Conservation (phyloP, 2,329 filamentous ascomycete species). For the Penicillium sp. region DNA sequence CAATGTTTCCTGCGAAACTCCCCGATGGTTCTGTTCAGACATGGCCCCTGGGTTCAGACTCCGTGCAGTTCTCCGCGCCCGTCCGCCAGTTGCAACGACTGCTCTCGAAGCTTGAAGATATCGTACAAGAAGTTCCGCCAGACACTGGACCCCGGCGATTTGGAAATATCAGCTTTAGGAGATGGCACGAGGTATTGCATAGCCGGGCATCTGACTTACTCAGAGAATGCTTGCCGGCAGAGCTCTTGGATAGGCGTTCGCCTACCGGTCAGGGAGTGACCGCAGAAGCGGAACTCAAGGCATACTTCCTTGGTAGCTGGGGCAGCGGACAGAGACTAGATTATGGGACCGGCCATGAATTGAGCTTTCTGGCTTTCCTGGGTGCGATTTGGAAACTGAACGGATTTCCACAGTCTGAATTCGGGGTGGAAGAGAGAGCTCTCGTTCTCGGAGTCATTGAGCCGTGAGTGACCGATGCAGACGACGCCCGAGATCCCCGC, state of each 20-base stretch:
- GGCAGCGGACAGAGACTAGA: conserved; percentile 88
- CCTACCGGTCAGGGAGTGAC: conserved; percentile 42
- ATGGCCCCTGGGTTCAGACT: conserved; percentile 53
- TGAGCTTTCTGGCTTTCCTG: conserved; percentile 92
- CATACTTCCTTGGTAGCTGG: conserved; percentile 83
- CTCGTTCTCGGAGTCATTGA: conserved; percentile 84
- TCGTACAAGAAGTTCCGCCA: conserved; percentile 79
- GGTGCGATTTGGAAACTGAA: conserved; percentile 89
- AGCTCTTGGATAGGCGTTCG: conserved; percentile 46
- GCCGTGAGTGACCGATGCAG: conserved; percentile 60
- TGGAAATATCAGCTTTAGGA: conserved; percentile 87
- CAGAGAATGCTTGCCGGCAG: conserved; percentile 57
- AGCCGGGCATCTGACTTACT: conserved; percentile 62
- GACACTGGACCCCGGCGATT: conserved; percentile 85
- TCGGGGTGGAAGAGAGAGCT: conserved; percentile 68
- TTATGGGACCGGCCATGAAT: conserved; percentile 94
- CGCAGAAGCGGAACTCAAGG: conserved; percentile 68
- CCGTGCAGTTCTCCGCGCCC: conserved; percentile 56
- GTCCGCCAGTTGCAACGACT: conserved; percentile 69
- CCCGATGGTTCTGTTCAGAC: conserved; percentile 37
- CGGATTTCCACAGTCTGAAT: conserved; percentile 65
- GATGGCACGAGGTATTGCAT: conserved; percentile 74
- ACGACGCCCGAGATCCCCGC: conserved; percentile 10
- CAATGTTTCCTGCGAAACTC: conserved; percentile 73
- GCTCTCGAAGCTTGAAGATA: conserved; percentile 63